Evolutionary conservation across 176 grass and related monocot genomes (phyloP), one percentile per base, ranked within the genome.

Genomic region (Zea mays): DNA sequence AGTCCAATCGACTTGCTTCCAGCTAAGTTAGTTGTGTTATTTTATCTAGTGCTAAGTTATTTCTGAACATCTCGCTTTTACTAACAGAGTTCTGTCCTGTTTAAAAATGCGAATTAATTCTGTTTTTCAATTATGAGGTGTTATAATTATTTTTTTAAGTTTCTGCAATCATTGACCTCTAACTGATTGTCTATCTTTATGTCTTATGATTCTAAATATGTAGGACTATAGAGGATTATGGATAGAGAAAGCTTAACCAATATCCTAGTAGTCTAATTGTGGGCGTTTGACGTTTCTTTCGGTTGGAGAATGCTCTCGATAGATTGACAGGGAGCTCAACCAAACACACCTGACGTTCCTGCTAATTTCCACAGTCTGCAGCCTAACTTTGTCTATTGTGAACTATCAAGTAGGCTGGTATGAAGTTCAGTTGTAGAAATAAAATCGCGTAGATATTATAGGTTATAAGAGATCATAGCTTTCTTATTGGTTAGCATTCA

Each of bases 201-300:
- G n/a, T n/a, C n/a, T n/a, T n/a, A n/a, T n/a, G n/a, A n/a, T n/a
- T n/a, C n/a, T n/a, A n/a, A n/a, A n/a, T n/a, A n/a, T n/a, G n/a
- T n/a, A n/a, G n/a, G n/a, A n/a, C n/a, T n/a, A n/a, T n/a, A n/a
- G n/a, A n/a, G n/a, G n/a, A n/a, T n/a, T n/a, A 57, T 74, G 44
- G 71, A 76, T 70, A 72, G 40, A 81, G 76, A 83, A 80, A 75
- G 58, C 56, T 76, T 59, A 88, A 66, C 77, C 0, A 84, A 60
- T 17, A 43, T 65, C n/a, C n/a, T n/a, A n/a, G n/a, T n/a, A n/a
- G n/a, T n/a, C n/a, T 38, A 16, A 46, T 37, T 44, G 74, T 38
- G 4, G 49, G 45, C 16, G 3, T 45, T 65, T 81, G 70, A 16
- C 9, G 27, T 51, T 5, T 34, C 77, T 69, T 45, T n/a, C 47